Evolutionary conservation across 768 basidiomycete genomes (phyloP).

Genomic region (Leccinum longicurvipes): DNA sequence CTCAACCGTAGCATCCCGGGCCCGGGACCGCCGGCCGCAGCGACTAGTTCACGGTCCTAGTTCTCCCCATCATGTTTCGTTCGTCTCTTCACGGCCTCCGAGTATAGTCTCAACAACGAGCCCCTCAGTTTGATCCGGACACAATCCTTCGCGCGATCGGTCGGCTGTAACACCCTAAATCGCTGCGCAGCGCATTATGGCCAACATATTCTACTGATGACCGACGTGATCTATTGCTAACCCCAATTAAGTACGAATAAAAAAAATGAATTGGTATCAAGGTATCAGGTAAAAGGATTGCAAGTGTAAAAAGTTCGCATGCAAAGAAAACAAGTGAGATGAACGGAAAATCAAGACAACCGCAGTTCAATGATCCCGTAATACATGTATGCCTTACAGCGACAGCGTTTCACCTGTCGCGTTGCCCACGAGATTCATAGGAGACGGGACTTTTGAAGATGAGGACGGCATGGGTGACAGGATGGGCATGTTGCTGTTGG

Average conservation of each 20-base stretch:
- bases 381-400: background rate
- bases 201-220: background rate
- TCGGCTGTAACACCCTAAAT: no score
- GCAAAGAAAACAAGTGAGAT: background rate
- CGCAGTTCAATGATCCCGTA: background rate
- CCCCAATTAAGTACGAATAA: background rate
- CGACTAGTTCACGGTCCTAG: no score
- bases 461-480: background rate
- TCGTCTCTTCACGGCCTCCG: no score
- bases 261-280: slow-evolving; percentile 4
- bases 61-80: no score
- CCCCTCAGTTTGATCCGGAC: no score
- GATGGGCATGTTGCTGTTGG: background rate
- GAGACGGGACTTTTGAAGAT: background rate
- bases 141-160: no score
- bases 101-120: no score
- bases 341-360: background rate
- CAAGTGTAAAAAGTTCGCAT: background rate
- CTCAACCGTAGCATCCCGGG: no score
- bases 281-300: background rate
- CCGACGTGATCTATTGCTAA: background rate
- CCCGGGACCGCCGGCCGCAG: no score
- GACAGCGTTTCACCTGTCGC: slow-evolving; percentile 1
- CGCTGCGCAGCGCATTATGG: background rate
- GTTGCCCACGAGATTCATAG: slow-evolving; percentile 1